phyloP scores from a whole-genome alignment of 768 basidiomycete genomes.

The Rhodotorula graminis region DNA sequence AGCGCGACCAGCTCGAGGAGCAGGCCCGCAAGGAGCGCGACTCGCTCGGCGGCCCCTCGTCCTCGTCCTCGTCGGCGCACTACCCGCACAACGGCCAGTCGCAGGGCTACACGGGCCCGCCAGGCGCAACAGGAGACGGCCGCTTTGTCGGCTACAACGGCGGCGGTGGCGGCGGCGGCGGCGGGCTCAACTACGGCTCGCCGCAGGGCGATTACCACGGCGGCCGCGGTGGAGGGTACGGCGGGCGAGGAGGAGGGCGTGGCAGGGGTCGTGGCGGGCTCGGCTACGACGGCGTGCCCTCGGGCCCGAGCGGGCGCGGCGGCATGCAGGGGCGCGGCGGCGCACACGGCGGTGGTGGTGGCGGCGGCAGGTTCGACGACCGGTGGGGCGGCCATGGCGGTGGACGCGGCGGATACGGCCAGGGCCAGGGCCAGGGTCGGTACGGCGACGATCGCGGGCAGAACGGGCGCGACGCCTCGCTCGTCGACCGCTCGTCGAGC shows the following conservation, averaged over 20 bases:
- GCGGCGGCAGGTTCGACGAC: neutral
- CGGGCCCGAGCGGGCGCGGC: constrained; percentile 40
- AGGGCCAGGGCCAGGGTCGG: neutral
- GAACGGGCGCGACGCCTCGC: neutral
- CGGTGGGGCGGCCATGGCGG: neutral
- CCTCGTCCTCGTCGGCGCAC: neutral
- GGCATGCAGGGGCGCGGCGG: neutral
- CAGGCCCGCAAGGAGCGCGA: constrained; percentile 63
- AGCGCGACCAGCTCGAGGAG: constrained; percentile 68
- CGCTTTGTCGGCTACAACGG: neutral
- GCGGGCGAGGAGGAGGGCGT: constrained; percentile 46
- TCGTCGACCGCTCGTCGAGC: neutral
- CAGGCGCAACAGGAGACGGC: neutral
- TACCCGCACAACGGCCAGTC: neutral
- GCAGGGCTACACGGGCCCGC: neutral
- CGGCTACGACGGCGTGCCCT: constrained; percentile 49
- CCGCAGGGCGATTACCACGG: neutral
- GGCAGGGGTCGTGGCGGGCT: constrained; percentile 25
- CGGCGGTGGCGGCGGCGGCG: neutral
- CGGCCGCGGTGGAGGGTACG: constrained; percentile 23
- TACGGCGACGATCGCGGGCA: neutral
- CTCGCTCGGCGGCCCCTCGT: constrained; percentile 42
- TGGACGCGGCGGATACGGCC: neutral
- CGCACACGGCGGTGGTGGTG: neutral
- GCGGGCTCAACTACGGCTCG: constrained; percentile 6